Evolutionary conservation across 1,284 basidiomycete species (phyloP).

Genomic region (Violaceomyces palustris): DNA sequence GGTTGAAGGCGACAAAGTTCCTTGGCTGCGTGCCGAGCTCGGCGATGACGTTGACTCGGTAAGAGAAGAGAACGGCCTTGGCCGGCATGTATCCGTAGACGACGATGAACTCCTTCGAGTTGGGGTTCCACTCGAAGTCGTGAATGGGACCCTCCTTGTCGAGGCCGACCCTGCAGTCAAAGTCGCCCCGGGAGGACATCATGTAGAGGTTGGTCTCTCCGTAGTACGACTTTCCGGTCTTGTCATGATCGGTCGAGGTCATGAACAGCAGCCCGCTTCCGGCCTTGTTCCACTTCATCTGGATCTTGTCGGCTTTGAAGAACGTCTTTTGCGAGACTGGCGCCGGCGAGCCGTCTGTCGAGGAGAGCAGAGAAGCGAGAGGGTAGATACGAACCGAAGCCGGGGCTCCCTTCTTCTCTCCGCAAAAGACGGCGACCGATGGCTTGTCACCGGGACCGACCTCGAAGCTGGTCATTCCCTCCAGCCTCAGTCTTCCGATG

Average conservation of each 20-base stretch:
- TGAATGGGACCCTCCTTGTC: slow-evolving; percentile 98
- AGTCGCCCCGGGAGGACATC: slow-evolving; percentile 87
- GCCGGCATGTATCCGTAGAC: slow-evolving; percentile 98
- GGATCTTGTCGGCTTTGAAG: slow-evolving; percentile 89
- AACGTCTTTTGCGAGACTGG: slow-evolving; percentile 70
- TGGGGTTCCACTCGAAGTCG: slow-evolving; percentile 95
- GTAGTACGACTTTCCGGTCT: slow-evolving; percentile 95
- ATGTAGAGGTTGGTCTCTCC: slow-evolving; percentile 94
- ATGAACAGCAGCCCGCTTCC: slow-evolving; percentile 70
- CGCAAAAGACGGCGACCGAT: slow-evolving; percentile 79
- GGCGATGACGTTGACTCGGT: slow-evolving; percentile 78
- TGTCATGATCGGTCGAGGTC: slow-evolving; percentile 93
- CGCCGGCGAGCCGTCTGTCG: slow-evolving; percentile 62
- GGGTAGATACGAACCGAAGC: slow-evolving; percentile 81
- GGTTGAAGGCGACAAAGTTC: slow-evolving; percentile 92
- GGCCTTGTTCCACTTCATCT: slow-evolving; percentile 92
- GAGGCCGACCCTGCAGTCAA: slow-evolving; percentile 83
- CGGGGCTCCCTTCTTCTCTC: slow-evolving; percentile 94
- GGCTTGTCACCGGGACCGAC: slow-evolving; percentile 79
- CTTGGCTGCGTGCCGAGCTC: slow-evolving; percentile 84
- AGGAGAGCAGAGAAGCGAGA: slow-evolving; percentile 62
- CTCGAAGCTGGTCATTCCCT: slow-evolving; percentile 69
- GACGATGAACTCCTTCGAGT: slow-evolving; percentile 84
- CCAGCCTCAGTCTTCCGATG: slow-evolving; percentile 73
- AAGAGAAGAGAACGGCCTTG: slow-evolving; percentile 83